phyloP scores from a whole-genome alignment of 495 filamentous ascomycete genomes.

The Friedmanniomyces endolithicus region DNA sequence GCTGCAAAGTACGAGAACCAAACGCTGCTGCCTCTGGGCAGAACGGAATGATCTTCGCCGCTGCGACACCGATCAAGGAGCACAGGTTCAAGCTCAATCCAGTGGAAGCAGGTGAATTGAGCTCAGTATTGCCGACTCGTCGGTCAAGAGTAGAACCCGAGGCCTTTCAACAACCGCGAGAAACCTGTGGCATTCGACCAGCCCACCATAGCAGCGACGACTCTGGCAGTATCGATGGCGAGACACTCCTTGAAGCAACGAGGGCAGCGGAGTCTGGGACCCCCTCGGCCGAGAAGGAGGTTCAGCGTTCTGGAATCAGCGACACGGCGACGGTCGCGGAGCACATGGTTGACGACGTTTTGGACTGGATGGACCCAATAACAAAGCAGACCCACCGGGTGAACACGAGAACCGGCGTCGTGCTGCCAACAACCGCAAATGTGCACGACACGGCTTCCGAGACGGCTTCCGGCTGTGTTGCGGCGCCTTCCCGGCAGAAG shows the following conservation, averaged over 20 bases:
- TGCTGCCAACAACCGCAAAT: background rate
- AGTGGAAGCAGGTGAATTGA: constrained; percentile 2
- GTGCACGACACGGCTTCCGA: background rate
- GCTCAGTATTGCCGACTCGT: background rate
- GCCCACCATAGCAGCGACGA: constrained; percentile 2
- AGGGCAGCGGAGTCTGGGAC: background rate
- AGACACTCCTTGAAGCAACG: background rate
- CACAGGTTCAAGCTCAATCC: background rate
- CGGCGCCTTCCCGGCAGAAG: background rate
- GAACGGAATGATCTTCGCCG: background rate
- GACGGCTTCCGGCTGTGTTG: background rate
- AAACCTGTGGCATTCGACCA: background rate
- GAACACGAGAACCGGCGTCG: constrained; percentile 18
- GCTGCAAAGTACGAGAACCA: constrained; percentile 4
- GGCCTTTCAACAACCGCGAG: background rate
- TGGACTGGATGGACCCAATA: constrained; percentile 19
- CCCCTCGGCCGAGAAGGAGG: background rate
- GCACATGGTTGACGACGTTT: background rate
- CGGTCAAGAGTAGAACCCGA: background rate
- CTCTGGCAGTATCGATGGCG: constrained; percentile 8
- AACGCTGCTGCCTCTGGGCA: constrained; percentile 9
- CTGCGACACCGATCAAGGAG: background rate
- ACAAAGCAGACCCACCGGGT: constrained; percentile 18
- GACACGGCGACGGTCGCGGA: background rate
- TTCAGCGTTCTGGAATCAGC: background rate